phyloP scores from a whole-genome alignment of 2,329 filamentous ascomycete genomes.

The Metarhizium anisopliae region DNA sequence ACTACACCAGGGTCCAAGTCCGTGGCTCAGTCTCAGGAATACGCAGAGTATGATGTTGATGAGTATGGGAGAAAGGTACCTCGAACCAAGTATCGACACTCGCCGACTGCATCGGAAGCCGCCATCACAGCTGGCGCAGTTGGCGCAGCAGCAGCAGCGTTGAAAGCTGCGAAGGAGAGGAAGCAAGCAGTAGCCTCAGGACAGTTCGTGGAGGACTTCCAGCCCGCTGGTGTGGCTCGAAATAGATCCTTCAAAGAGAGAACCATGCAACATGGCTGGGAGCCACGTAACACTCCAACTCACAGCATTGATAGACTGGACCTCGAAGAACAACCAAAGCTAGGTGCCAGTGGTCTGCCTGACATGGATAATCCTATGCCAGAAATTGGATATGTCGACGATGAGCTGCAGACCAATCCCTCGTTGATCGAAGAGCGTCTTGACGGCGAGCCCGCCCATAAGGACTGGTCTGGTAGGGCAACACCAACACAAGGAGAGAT shows the following conservation, averaged over 20 bases:
- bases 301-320: constrained; percentile 52
- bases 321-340: constrained; percentile 38
- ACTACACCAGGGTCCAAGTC: constrained; percentile 30
- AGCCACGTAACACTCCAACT: constrained; percentile 45
- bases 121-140: constrained; percentile 50
- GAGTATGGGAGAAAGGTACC: constrained; percentile 49
- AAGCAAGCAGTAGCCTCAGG: constrained; percentile 29
- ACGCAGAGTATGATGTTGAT: constrained; percentile 48
- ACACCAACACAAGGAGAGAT: constrained; percentile 35
- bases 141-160: constrained; percentile 40
- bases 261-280: constrained; percentile 42
- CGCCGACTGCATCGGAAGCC: constrained; percentile 47
- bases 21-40: constrained; percentile 35
- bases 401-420: constrained; percentile 74
- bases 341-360: constrained; percentile 64
- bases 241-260: constrained; percentile 61
- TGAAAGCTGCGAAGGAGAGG: constrained; percentile 40
- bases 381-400: constrained; percentile 60
- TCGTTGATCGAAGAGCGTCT: constrained; percentile 72
- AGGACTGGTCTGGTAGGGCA: constrained; percentile 46
- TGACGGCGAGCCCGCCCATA: constrained; percentile 35
- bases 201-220: constrained; percentile 28
- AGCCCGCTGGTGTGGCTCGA: constrained; percentile 43
- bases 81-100: constrained; percentile 33
- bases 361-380: constrained; percentile 62